Percentiles rank a stretch among this genome's conserved stretches.
Conservation (phyloP, 805 yeast species). For the Teunomyces cretensis region DNA sequence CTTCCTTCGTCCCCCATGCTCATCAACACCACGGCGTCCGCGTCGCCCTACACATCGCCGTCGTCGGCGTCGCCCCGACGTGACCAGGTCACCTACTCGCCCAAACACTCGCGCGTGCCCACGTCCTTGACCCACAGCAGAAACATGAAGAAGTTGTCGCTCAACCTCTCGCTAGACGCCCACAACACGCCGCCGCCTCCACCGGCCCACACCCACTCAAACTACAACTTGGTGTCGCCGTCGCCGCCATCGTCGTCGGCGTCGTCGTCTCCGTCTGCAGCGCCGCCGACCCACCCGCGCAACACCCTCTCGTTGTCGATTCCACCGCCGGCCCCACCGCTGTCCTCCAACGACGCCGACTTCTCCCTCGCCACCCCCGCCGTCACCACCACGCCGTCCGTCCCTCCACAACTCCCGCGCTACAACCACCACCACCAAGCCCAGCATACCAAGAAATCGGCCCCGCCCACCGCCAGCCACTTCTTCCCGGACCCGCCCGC, state of each 20-base stretch:
- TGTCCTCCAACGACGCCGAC: constrained; percentile 2
- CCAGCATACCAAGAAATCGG: too few species aligned
- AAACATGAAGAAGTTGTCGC: constrained; percentile 39
- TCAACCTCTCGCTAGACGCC: constrained; percentile 21
- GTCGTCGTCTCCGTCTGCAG: background rate
- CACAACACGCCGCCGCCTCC: background rate
- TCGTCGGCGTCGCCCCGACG: background rate
- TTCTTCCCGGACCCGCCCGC: background rate
- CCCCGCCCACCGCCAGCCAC: constrained; percentile 1
- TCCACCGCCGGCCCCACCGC: constrained; percentile 4
- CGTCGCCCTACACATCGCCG: background rate
- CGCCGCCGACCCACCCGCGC: background rate
- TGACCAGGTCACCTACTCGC: constrained; percentile 21
- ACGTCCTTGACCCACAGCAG: constrained; percentile 26
- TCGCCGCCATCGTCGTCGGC: background rate
- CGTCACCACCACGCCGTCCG: constrained; percentile 18
- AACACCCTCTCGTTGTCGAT: background rate
- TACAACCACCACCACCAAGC: constrained; percentile 1
- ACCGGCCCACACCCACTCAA: background rate
- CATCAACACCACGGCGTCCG: background rate
- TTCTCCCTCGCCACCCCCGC: constrained; percentile 17
- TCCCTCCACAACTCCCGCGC: constrained; percentile 15
- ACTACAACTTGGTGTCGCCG: background rate
- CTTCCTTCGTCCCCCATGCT: background rate
- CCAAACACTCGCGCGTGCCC: constrained; percentile 35